Evolutionary conservation across 768 basidiomycete genomes (phyloP).

Genomic region (Boletus pseudo-olivaceus): DNA sequence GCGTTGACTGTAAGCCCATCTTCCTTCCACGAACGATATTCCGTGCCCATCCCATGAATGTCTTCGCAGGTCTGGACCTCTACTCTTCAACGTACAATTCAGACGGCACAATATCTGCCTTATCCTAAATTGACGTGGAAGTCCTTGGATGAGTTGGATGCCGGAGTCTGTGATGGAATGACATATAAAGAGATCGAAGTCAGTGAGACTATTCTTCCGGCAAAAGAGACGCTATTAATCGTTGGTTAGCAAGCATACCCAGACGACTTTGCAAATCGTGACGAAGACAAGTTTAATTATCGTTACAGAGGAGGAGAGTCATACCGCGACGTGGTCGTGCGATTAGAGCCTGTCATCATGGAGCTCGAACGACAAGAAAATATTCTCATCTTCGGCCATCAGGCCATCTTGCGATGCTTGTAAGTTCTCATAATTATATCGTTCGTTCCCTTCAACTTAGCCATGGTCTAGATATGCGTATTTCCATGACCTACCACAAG

Average conservation of each 20-base stretch:
- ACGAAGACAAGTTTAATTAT: constrained; percentile 99
- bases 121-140: constrained; percentile 98
- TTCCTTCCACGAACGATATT: constrained; percentile 4
- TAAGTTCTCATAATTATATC: constrained; percentile 32
- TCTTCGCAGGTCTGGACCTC: constrained; percentile 91
- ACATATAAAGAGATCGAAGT: constrained; percentile 99
- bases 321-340: constrained; percentile 93
- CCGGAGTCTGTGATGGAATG: constrained; percentile 99
- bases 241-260: constrained; percentile 78
- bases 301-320: constrained; percentile 96
- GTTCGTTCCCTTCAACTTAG: neutral
- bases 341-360: constrained; percentile 98
- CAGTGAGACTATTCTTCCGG: constrained; percentile 9
- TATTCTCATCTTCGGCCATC: constrained; percentile 95
- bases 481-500: constrained; percentile 89
- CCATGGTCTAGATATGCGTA: constrained; percentile 76
- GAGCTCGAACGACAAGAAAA: constrained; percentile 98
- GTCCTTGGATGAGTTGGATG: constrained; percentile 95
- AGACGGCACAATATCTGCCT: constrained; percentile 78
- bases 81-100: constrained; percentile 89
- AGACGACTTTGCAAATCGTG: constrained; percentile 96
- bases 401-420: constrained; percentile 83
- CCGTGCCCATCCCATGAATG: neutral
- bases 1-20: constrained; percentile 64
- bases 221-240: neutral